Conservation (phyloP, 495 filamentous ascomycete species). For the Aspergillus saccharolyticus region DNA sequence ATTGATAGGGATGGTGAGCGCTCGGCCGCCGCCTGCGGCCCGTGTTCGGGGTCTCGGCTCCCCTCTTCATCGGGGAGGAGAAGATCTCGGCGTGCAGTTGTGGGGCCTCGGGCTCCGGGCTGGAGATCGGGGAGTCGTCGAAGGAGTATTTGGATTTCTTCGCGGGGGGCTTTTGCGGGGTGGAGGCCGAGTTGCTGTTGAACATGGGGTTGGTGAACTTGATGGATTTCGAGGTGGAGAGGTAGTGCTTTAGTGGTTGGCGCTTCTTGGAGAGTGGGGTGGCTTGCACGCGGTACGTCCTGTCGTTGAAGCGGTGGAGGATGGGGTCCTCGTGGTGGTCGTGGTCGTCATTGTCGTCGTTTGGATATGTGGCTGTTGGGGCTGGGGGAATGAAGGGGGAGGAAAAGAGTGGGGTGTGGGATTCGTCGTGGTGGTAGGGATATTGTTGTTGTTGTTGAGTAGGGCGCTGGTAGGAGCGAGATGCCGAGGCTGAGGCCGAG, state of each 20-base stretch:
- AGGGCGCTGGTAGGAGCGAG: not conserved
- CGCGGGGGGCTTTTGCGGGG: slow-evolving; percentile 25
- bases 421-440: slow-evolving; percentile 22
- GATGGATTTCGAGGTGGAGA: not conserved
- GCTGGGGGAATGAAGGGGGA: slow-evolving; percentile 47
- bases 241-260: slow-evolving; percentile 9
- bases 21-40: slow-evolving; percentile 34
- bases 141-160: slow-evolving; percentile 26
- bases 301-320: slow-evolving; percentile 83
- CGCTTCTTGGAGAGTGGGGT: slow-evolving; percentile 65
- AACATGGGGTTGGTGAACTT: slow-evolving; percentile 20
- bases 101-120: slow-evolving; percentile 71
- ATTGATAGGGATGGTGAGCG: slow-evolving; percentile 24
- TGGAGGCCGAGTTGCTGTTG: slow-evolving; percentile 35
- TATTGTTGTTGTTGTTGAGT: slow-evolving; percentile 4
- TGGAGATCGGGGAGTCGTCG: slow-evolving; percentile 63
- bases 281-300: slow-evolving; percentile 87
- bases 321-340: slow-evolving; percentile 54
- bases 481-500: not conserved
- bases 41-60: slow-evolving; percentile 22
- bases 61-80: slow-evolving; percentile 56
- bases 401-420: slow-evolving; percentile 37
- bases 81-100: slow-evolving; percentile 82
- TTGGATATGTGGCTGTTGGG: slow-evolving; percentile 24
- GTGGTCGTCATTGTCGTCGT: no score